phyloP scores from a whole-genome alignment of 1,139 yeast genomes.

The Blastobotrys ciferrii region DNA sequence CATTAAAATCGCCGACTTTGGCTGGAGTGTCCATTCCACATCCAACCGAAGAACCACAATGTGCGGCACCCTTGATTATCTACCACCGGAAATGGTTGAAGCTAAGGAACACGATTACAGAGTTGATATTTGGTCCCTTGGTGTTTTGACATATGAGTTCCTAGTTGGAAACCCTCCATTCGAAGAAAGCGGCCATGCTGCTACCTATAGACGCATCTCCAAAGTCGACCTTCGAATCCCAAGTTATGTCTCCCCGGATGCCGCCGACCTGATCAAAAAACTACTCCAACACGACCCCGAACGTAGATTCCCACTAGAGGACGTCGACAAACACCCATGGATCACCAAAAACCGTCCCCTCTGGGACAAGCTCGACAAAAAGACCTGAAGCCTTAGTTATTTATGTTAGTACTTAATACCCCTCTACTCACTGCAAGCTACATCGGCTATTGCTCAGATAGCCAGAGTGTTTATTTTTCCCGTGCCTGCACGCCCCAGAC shows the following conservation, averaged over 20 bases:
- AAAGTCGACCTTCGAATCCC: constrained; percentile 77
- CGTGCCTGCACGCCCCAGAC: not conserved
- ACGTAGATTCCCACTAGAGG: constrained; percentile 57
- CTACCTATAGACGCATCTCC: constrained; percentile 77
- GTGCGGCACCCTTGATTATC: constrained; percentile 92
- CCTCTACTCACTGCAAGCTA: too few species aligned
- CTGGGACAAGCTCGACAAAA: constrained; percentile 38
- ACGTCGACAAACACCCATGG: constrained; percentile 81
- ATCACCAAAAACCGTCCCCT: constrained; percentile 57
- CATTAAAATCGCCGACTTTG: constrained; percentile 87
- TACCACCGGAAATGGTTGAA: constrained; percentile 95
- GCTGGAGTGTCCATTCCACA: constrained; percentile 85
- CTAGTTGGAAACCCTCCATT: constrained; percentile 88
- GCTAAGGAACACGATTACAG: constrained; percentile 71
- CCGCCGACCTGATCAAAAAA: constrained; percentile 65
- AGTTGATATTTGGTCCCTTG: constrained; percentile 93
- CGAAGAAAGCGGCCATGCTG: constrained; percentile 70
- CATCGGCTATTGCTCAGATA: not conserved
- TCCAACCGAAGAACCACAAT: constrained; percentile 64
- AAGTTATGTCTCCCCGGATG: constrained; percentile 63
- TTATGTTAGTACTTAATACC: constrained; percentile 1
- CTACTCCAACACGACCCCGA: constrained; percentile 67
- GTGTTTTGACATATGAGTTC: constrained; percentile 81
- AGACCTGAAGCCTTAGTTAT: not conserved
- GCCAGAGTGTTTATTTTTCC: not conserved